Conservation (phyloP, 2,329 filamentous ascomycete genomes). For the Graphiopsis chlorocephala region DNA sequence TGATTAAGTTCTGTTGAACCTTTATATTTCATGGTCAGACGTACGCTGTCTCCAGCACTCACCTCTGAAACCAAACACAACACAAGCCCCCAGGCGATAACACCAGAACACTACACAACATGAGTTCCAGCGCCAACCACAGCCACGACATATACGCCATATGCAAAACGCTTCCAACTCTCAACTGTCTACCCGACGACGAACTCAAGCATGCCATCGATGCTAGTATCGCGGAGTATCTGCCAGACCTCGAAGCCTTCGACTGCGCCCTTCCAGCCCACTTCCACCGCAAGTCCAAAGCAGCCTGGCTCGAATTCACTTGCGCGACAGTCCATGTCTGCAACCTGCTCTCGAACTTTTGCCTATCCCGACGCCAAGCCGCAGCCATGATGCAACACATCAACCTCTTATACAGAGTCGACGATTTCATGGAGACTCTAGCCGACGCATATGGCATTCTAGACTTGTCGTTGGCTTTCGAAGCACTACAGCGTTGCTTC, state of each 20-base stretch:
- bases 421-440: conserved; percentile 9
- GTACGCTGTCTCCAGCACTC: not conserved
- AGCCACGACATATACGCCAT: not conserved
- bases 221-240: not conserved
- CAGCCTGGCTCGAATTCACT: conserved; percentile 7
- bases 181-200: not conserved
- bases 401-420: conserved; percentile 2
- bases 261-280: not conserved
- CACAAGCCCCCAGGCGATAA: not conserved
- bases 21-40: not conserved
- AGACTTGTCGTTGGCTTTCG: not conserved
- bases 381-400: conserved; percentile 8
- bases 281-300: not conserved
- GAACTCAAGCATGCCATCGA: not conserved
- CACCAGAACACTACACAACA: not conserved
- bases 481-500: not conserved
- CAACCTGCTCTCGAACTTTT: not conserved
- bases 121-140: not conserved
- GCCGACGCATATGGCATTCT: not conserved
- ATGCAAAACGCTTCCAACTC: not conserved
- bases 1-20: no score
- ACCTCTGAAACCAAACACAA: not conserved
- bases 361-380: not conserved
- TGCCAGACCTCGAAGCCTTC: not conserved
- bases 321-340: conserved; percentile 1